Evolutionary conservation across 106 monocot genomes (phyloP), one percentile per base, ranked within the genome.

Genomic region (Amphibolis antarctica): DNA sequence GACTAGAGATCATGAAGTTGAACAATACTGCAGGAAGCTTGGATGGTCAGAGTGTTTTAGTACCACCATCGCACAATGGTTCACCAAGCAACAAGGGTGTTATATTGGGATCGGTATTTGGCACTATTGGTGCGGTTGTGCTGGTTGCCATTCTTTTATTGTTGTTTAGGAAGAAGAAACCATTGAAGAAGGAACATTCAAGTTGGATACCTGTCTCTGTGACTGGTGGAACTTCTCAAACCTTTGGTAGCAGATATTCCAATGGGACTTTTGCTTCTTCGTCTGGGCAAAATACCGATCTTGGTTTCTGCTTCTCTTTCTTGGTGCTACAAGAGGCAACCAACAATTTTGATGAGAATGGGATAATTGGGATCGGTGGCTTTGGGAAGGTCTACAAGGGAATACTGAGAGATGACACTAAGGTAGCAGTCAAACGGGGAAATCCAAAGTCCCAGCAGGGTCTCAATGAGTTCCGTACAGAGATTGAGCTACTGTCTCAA

Each of bases 301-400:
- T 75, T 21, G 61, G 81, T 9, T 72, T 72, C 48, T 65, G 50
- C 6, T 78, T 85, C 69, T 52, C 85, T 46, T 75, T 81, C 22
- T 14, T 43, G 11, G 68, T 69, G 28, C 18, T 85, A 23, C 77
- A 75, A 49, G 71, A 81, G 4, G 85, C 85, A 0, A 78, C 85
- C 10, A 66, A 72, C 24, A 72, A 81, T 48, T 85, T 85, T 36
- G 74, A 85, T 27, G 85, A 78, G 66, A 69, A 28, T 31, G 53
- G 54, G 31, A 77, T 85, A 12, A 78, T 85, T 18, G 85, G 85
- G 12, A 64, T 75, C 0, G 85, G 85, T 25, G 85, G 85, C 12
- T 85, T 85, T 28, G 85, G 85, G 12, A 85, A 74, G 60, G 85
- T 85, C 23, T 85, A 81, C 75, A 71, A 72, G 49, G 85, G 78